Conservation (phyloP, 2,329 filamentous ascomycete genomes). For the Scopulariopsis brevicaulis region DNA sequence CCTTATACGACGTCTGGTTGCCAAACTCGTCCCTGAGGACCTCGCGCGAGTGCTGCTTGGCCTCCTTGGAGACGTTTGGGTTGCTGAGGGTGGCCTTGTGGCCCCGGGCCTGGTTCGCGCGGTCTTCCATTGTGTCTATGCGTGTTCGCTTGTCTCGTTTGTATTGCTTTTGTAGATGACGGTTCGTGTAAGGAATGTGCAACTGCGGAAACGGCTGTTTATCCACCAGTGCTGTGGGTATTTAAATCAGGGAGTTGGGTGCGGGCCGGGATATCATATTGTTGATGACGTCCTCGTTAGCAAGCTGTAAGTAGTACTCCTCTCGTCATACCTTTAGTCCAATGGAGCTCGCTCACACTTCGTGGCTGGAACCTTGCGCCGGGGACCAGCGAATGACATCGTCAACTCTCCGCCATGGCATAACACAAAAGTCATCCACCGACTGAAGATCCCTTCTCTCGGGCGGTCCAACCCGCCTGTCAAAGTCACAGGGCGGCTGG, state of each 20-base stretch:
- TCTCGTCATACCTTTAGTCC: not conserved
- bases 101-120: conserved; percentile 27
- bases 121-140: not conserved
- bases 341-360: not conserved
- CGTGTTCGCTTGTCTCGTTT: not conserved
- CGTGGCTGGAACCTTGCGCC: not conserved
- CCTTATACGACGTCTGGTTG: conserved; percentile 22
- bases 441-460: not conserved
- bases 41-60: conserved; percentile 41
- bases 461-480: not conserved
- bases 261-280: not conserved
- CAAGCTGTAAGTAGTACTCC: not conserved
- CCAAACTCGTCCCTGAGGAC: conserved; percentile 38
- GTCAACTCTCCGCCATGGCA: not conserved
- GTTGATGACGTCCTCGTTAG: not conserved
- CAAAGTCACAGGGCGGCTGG: not conserved
- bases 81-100: conserved; percentile 49
- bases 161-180: no score
- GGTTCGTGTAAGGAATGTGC: not conserved
- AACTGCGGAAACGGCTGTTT: no score
- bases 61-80: conserved; percentile 41
- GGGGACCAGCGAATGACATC: not conserved
- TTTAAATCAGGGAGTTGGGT: not conserved
- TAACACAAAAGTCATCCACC: not conserved
- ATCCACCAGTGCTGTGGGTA: no score